Base-by-base conservation (phyloP, 768 basidiomycete species). In the Phaeotremella fagi region DNA sequence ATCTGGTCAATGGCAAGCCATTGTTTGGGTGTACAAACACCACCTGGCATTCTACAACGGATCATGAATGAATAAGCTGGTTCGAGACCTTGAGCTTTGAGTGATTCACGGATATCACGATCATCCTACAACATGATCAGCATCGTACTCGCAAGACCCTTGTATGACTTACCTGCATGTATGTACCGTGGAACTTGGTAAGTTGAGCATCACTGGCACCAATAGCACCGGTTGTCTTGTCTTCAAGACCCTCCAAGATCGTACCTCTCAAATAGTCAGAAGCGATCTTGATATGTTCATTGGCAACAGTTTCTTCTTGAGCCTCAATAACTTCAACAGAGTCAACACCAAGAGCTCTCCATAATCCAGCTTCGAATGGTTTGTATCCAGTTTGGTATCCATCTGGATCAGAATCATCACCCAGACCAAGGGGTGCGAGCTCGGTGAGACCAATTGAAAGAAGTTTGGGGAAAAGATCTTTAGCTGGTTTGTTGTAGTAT, bases 51-150 rank as follows among this genome's bases (percentile, higher is more conserved):
- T 48, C 95, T 83, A 42, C 90, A 88, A 61, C 95, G 89, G 65
- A 98, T 97, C 95, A 99, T 99, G 80, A 99, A 99, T 68, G 85
- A 82, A 77, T 85, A 99, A 1, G 95, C 95, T 27, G 90, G 90
- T 75, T 99, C 95, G 20, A 87, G 83, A 41, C 91, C 95, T 71
- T 90, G 87, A 22, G 82, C 84, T 72, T 89, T 83, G 54, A 95
- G 85, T 75, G 97, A 94, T 59, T 98, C 94, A 33, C 95, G 87
- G 68, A 99, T 94, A 75, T 99, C 95, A 43, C 95, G 86, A 73
- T 99, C 95, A 72, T 98, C 95, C 76, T 97, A 89, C 92, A 64
- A 90, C 90, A 16, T 18, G 9, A 20, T 20, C 27, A 24, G 23
- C 5, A 7, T 47, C n/a, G n/a, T 12, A 22, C 23, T 5, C 5